Base-by-base conservation (phyloP, 345 rosid genomes). In the Angophora floribunda region DNA sequence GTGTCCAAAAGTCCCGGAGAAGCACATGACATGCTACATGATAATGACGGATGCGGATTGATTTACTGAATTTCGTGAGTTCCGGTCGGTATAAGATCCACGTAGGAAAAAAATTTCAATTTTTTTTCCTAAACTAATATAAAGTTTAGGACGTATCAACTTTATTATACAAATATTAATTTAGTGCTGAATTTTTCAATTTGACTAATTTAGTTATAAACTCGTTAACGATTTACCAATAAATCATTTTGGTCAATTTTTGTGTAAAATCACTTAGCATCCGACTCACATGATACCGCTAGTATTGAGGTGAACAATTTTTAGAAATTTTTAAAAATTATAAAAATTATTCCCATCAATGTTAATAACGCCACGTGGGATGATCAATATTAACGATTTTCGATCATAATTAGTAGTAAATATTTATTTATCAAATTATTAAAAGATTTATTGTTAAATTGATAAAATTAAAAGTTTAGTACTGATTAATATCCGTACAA, bases 291-390 rank as follows among this genome's bases (percentile, higher is more conserved):
- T 32, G 22, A 6, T 7, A 67, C 0, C 0, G 10, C 17, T 6
- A 16, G 4, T 1, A 0, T 6, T 67, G 8, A 67, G 1, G 9
- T 67, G 19, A 6, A 67, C 8, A 16, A 30, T 67, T 2, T 67
- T 65, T 30, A 14, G 21, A 30, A 30, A 6, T 63, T 63, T 53
- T 19, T 7, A 12, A 16, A 65, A 65, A 15, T 32, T 7, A 4
- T 15, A 32, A 67, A 32, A 67, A 32, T 67, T 0, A 1, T 26
- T 11, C 1, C 0, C 1, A 1, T 59, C 2, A 1, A 0, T 5
- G 15, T 26, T 0, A 0, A 14, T 0, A 14, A 1, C 26, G 7
- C 14, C 30, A 59, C 13, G 26, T 59, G 26, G 1, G 41, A 65
- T 13, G 41, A n/a, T 10, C 7, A 1, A 16, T 13, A n/a, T 7